Base-by-base conservation (phyloP, 257 asterid genomes). In the Ehretia macrophylla region DNA sequence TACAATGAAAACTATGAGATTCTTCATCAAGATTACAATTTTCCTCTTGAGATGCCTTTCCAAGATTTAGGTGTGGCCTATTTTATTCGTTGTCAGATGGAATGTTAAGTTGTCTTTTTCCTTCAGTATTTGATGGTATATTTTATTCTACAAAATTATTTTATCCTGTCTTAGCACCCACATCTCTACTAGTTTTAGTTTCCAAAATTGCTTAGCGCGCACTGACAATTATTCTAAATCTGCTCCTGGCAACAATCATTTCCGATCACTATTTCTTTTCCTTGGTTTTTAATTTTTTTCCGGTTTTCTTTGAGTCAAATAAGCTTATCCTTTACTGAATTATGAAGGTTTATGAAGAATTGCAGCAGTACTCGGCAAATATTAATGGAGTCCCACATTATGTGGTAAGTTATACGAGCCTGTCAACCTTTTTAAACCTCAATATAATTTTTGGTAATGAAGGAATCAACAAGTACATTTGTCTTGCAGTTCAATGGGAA, bases 311-410 rank as follows among this genome's bases (percentile, higher is more conserved):
- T 17, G 22, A 48, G 16, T 48, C 52, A 4, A n/a, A 48, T 42
- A 42, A 3, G 47, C 8, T 42, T 42, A 42, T 27, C 35, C 35
- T 27, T 27, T 27, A 27, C 6, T 27, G 35, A 27, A 27, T 1
- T 27, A 3, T 27, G 57, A 61, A 85, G 94, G 94, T 79, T 55
- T 75, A 81, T 12, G 94, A 83, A 55, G 94, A 81, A 32, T 72
- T 87, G 39, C 73, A 79, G 45, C 68, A 72, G 45, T 61, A 81
- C 65, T 78, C 94, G 44, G 32, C 81, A 3, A 52, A 72, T 49
- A 71, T 83, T 58, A 71, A 56, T 6, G 94, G 96, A 10, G 96
- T 87, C 68, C 94, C 96, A 13, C 77, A 81, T 79, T 87, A 50
- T 66, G 78, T 79, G 58, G 96, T 87, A 66, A 76, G 94, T 55